These are phyloP conservation scores for Emergomyces orientalis DNA, from an alignment of 2,329 filamentous ascomycete genomes.

Conservation along the genomic window DNA sequence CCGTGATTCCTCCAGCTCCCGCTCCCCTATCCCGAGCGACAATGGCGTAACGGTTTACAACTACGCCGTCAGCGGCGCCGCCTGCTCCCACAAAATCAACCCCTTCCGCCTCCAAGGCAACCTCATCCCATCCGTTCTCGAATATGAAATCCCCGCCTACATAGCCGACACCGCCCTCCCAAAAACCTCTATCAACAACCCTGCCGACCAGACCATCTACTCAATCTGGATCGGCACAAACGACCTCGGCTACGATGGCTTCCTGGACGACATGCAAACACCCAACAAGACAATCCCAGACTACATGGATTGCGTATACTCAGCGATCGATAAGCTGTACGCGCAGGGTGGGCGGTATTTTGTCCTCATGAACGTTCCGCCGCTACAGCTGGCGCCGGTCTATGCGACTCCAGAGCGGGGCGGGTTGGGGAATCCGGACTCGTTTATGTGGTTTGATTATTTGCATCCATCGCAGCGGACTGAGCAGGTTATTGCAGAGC, in stretches of 20 bases:
- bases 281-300: constrained; percentile 51
- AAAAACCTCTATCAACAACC: constrained; percentile 31
- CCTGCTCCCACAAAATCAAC: constrained; percentile 60
- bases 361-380: constrained; percentile 61
- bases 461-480: constrained; percentile 61
- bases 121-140: constrained; percentile 53
- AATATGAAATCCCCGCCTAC: constrained; percentile 48
- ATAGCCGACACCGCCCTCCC: constrained; percentile 21
- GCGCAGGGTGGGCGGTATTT: constrained; percentile 58
- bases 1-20: background rate
- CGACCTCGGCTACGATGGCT: constrained; percentile 57
- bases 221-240: constrained; percentile 75
- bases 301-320: constrained; percentile 60
- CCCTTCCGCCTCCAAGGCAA: constrained; percentile 44
- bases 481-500: constrained; percentile 47
- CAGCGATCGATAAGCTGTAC: constrained; percentile 55
- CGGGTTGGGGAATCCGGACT: constrained; percentile 42
- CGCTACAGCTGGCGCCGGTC: constrained; percentile 56
- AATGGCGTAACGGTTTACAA: constrained; percentile 46
- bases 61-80: constrained; percentile 64
- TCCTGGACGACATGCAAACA: constrained; percentile 56
- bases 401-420: constrained; percentile 48
- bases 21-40: constrained; percentile 11
- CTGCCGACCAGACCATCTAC: constrained; percentile 56
- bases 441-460: constrained; percentile 65